Evolutionary conservation across 352 stramenopile species (phyloP), one percentile per base, ranked within the genome.

Genomic region (Phytophthora kernoviae): DNA sequence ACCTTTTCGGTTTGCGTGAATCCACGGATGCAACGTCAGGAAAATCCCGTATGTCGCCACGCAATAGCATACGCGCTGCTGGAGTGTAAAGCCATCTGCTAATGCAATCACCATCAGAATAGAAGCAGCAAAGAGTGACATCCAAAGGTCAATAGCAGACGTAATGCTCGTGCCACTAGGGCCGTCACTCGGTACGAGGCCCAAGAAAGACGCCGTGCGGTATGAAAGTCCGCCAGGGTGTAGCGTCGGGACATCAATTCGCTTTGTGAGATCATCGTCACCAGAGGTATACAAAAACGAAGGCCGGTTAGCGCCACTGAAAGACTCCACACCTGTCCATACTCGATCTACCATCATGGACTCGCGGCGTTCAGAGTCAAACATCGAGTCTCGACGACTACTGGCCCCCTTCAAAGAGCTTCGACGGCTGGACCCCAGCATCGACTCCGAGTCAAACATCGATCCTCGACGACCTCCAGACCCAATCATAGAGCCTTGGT

Each of bases 21-120:
- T 63, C 73, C 77, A 84, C 22, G 77, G 79, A 37, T 89, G 79
- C 6, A 89, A 51, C 15, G 62, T 68, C 18, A 89, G 48, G 59
- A 87, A 87, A 32, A 80, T 56, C 15, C 69, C 75, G 46, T 86
- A 89, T 18, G 75, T 71, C 11, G 63, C 65, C 6, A 81, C 60
- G 51, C 79, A 81, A 54, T 64, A 71, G 11, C 51, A 69, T 37
- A 80, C 34, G 14, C 79, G 79, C 22, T 85, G 67, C 32, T 73
- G 58, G n/a, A 84, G 58, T 9, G 73, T 68, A 20, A 84, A 68
- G 1, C 63, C 58, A 20, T 89, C 70, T 12, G 70, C 57, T 12
- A 87, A 51, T 44, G 64, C 65, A 20, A 81, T 73, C 15, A 74
- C 65, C 2, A 87, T 47, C 32, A 89, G 51, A 48, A 85, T 74